Evolutionary conservation across 1,284 basidiomycete species (phyloP).

Genomic region (Trametes versicolor): DNA sequence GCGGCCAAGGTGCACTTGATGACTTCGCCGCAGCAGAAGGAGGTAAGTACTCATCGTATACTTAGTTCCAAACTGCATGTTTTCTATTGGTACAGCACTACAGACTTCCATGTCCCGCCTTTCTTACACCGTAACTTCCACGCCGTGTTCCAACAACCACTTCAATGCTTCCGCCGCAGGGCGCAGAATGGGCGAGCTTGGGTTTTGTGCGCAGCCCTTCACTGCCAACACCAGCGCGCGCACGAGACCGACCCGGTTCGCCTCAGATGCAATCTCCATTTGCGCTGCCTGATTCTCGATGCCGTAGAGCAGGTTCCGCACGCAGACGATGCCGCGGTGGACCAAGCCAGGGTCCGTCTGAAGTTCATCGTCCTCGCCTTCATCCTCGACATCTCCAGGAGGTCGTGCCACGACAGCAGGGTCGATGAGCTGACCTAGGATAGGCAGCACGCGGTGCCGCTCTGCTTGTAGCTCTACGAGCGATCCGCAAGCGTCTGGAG

Average conservation of each 20-base stretch:
- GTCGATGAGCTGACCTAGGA: slow-evolving; percentile 73
- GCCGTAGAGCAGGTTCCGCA: slow-evolving; percentile 68
- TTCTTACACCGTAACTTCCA: slow-evolving; percentile 30
- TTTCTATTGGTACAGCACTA: not conserved
- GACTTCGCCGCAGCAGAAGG: not conserved
- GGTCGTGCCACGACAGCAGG: slow-evolving; percentile 51
- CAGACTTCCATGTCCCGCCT: not conserved
- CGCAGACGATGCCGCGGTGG: slow-evolving; percentile 79
- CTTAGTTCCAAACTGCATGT: not conserved
- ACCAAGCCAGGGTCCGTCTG: slow-evolving; percentile 66
- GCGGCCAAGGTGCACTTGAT: not conserved
- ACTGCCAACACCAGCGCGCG: slow-evolving; percentile 59
- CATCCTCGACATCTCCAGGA: slow-evolving; percentile 45
- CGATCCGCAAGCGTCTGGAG: slow-evolving; percentile 65
- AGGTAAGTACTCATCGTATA: not conserved
- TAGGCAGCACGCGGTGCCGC: slow-evolving; percentile 64
- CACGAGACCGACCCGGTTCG: slow-evolving; percentile 59
- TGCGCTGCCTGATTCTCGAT: slow-evolving; percentile 50
- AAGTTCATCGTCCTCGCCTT: slow-evolving; percentile 42
- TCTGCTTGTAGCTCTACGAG: slow-evolving; percentile 73
- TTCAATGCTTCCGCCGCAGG: slow-evolving; percentile 59
- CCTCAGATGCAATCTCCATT: slow-evolving; percentile 57
- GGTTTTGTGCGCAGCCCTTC: slow-evolving; percentile 46
- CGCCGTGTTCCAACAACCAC: slow-evolving; percentile 47
- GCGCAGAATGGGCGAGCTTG: slow-evolving; percentile 47